These are phyloP conservation scores for Hippophae gyantsensis DNA, from an alignment of 306 rosid genomes.

Conservation along the genomic window DNA sequence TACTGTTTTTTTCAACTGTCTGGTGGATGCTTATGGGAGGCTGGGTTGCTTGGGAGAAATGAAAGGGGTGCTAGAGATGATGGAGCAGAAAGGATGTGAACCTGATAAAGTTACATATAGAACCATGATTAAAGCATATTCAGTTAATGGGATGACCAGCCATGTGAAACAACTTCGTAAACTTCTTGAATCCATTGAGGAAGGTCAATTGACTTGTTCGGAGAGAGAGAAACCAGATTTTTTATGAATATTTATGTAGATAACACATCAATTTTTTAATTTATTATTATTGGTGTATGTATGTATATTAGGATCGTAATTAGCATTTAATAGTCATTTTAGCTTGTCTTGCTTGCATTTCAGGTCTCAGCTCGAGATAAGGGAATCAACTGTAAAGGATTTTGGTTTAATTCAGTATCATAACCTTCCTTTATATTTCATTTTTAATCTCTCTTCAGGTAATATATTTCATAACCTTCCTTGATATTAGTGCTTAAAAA, in stretches of 20 bases:
- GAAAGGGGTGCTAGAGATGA: constrained; percentile 64
- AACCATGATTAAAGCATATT: constrained; percentile 83
- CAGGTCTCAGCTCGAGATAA: too few species aligned
- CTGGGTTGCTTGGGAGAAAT: constrained; percentile 63
- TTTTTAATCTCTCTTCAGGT: too few species aligned
- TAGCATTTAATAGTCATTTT: too few species aligned
- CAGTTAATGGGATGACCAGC: constrained; percentile 54
- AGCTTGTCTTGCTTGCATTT: too few species aligned
- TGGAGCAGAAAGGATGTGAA: constrained; percentile 63
- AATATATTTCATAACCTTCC: too few species aligned
- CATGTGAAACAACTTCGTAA: constrained; percentile 57
- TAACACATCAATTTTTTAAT: not conserved
- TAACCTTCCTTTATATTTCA: too few species aligned
- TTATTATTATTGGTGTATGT: not conserved
- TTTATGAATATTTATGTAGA: constrained; percentile 7
- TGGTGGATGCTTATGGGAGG: constrained; percentile 80
- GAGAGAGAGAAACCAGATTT: constrained; percentile 63
- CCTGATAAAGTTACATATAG: constrained; percentile 80
- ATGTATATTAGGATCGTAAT: too few species aligned
- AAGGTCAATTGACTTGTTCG: constrained; percentile 18
- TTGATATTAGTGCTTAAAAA: too few species aligned
- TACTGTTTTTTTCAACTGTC: constrained; percentile 68
- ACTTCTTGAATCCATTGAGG: constrained; percentile 38
- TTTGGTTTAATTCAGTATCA: too few species aligned
- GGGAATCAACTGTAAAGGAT: too few species aligned